Base-by-base conservation (phyloP, 192 early-diverging fungal genomes). In the Coemansia sp. region DNA sequence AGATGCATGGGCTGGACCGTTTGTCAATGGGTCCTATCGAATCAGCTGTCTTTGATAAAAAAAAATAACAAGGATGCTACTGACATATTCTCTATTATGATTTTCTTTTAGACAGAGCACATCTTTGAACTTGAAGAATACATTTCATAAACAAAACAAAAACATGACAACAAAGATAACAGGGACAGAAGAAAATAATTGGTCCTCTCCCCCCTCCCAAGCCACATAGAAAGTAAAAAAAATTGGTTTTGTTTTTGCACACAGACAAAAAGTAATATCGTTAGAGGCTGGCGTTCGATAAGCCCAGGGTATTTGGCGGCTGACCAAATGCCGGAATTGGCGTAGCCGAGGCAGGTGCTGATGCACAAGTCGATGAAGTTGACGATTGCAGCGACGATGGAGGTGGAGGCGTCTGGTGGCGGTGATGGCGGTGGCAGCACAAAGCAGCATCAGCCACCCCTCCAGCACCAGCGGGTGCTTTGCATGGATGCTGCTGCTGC, bases 1-100 rank as follows among this genome's bases (percentile, higher is more conserved):
- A 7, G 55, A 23, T 58, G 55, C 55, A 58, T 58, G 55, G 55
- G 34, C 55, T 31, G 29, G 55, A 58, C 55, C 55, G 55, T 58
- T 32, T 53, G 11, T 29, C 45, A 48, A 48, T 8, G 6, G 45
- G 51, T 53, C 51, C 45, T 15, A 48, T 48, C n/a, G 45, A 53
- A 53, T 53, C 51, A 29, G 2, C 27, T 14, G 25, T 3, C 10
- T 53, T 27, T 53, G 25, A 29, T 29, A 55, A n/a, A 55, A 55
- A 11, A 25, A 14, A 14, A 51, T 10, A 36, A 6, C 6, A 36
- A 14, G 55, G 46, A 50, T 58, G 55, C 27, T 58, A 58, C 55
- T 58, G 55, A 31, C 53, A 25, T 17, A 32, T 17, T n/a, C 9
- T n/a, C 55, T 32, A 31, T 29, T 58, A 58, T 58, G 27, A 31